phyloP scores from a whole-genome alignment of 1,139 yeast genomes.

The Scheffersomyces titani region DNA sequence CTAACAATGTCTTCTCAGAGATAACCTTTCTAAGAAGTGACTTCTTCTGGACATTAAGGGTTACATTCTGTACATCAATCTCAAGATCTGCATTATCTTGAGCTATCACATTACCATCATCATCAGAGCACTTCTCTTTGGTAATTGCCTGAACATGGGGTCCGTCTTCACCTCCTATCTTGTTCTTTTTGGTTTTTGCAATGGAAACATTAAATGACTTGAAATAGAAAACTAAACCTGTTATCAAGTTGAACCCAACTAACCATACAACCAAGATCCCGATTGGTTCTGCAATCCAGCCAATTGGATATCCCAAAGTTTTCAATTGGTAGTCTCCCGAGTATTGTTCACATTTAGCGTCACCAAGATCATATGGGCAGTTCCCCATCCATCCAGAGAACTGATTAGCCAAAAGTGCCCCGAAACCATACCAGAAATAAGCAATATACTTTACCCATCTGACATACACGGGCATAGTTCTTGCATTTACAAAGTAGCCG shows the following conservation, averaged over 20 bases:
- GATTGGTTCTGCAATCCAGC: constrained; percentile 72
- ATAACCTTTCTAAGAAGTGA: constrained; percentile 2
- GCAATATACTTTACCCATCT: constrained; percentile 80
- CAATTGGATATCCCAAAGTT: constrained; percentile 59
- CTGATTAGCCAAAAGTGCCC: constrained; percentile 66
- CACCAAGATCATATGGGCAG: constrained; percentile 45
- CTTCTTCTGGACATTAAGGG: constrained; percentile 17
- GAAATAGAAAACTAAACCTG: constrained; percentile 47
- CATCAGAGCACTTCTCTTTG: constrained; percentile 2
- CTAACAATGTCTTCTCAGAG: constrained; percentile 12
- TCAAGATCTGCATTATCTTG: constrained; percentile 10
- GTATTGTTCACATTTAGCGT: constrained; percentile 32
- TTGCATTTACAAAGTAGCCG: constrained; percentile 78
- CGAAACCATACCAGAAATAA: constrained; percentile 77
- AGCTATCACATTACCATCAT: constrained; percentile 1
- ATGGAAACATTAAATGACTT: constrained; percentile 56
- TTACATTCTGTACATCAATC: constrained; percentile 19
- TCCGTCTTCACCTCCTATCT: constrained; percentile 30
- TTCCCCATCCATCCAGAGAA: constrained; percentile 61
- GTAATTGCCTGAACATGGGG: constrained; percentile 1
- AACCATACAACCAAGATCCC: constrained; percentile 62
- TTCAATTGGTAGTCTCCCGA: constrained; percentile 58
- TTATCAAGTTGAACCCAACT: constrained; percentile 52
- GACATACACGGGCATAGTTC: constrained; percentile 80
- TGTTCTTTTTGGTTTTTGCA: constrained; percentile 43